phyloP scores from a whole-genome alignment of 202 grass and related monocot genomes.

The Panicum hallii region DNA sequence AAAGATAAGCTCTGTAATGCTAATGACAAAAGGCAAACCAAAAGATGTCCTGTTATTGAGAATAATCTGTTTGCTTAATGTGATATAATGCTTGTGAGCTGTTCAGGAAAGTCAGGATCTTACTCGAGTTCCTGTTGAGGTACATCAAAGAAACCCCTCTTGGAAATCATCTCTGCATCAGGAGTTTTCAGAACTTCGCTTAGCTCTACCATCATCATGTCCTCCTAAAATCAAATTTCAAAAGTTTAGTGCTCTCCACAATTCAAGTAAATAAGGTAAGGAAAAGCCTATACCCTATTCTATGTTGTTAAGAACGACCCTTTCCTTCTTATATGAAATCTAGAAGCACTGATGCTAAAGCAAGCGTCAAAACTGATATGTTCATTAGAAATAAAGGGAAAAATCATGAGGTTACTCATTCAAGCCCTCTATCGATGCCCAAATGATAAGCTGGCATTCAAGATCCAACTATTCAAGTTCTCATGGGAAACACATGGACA shows the following conservation, averaged over 20 bases:
- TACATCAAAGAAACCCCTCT: neutral
- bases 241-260: neutral
- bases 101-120: neutral
- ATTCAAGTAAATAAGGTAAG: neutral
- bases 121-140: constrained; percentile 9
- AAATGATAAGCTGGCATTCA: neutral
- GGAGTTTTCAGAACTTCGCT: constrained; percentile 12
- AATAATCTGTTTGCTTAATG: constrained; percentile 13
- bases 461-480: neutral
- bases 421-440: neutral
- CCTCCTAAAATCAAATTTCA: constrained; percentile 11
- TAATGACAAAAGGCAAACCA: neutral
- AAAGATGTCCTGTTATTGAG: neutral
- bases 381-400: neutral
- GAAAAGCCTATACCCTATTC: neutral
- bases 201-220: constrained; percentile 13
- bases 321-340: neutral
- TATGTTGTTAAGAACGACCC: neutral
- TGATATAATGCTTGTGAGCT: neutral
- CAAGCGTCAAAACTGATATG: neutral
- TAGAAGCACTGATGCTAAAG: neutral
- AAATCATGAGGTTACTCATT: neutral
- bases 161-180: neutral
- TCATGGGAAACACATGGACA: neutral
- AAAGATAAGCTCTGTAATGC: neutral